Evolutionary conservation across 768 basidiomycete genomes (phyloP), one percentile per base, ranked within the genome.

Genomic region (Lyophyllum shimeji): DNA sequence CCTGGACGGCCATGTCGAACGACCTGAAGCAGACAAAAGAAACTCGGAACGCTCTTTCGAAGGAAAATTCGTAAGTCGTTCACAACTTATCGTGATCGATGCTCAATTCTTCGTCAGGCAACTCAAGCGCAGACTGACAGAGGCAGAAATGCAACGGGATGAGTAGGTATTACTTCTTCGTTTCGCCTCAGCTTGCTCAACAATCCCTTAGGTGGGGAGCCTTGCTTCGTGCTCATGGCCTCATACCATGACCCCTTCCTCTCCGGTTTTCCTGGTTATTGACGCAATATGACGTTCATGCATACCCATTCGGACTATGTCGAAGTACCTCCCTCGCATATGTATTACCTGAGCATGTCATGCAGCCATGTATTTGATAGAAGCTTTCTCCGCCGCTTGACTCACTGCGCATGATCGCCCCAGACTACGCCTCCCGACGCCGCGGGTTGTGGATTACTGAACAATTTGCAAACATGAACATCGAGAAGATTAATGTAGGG

Each of bases 11-110:
- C 1, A 80, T 96, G 78, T 80, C 84, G 24, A 73, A 74, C 42
- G 92, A 95, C 66, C 74, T 95, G 50, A 78, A 82, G 59, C 69
- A 80, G 57, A 85, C 91, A 15, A 96, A 94, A 70, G 86, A 89
- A 64, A 71, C 79, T 15, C 80, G 89, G 56, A 95, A 95, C 64
- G 72, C 75, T n/a, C 69, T 91, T 31, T 76, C 81, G 44, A 82
- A 83, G 64, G 91, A 95, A 73, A 96, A 95, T 65, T 82, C 85
- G 90, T 93, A 67, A 61, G 89, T 81, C 24, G 34, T 5, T 46
- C 48, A 24, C 7, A 31, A 23, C 31, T 7, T 9, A 20, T 24
- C 23, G 17, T 29, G 17, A 37, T 37, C 53, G 18, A 24, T 46
- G 48, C 60, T 46, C 60, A 57, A n/a, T 12, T 53, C 46, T 49